Base-by-base conservation (phyloP, 495 filamentous ascomycete genomes). In the Penicillium cataractarum region DNA sequence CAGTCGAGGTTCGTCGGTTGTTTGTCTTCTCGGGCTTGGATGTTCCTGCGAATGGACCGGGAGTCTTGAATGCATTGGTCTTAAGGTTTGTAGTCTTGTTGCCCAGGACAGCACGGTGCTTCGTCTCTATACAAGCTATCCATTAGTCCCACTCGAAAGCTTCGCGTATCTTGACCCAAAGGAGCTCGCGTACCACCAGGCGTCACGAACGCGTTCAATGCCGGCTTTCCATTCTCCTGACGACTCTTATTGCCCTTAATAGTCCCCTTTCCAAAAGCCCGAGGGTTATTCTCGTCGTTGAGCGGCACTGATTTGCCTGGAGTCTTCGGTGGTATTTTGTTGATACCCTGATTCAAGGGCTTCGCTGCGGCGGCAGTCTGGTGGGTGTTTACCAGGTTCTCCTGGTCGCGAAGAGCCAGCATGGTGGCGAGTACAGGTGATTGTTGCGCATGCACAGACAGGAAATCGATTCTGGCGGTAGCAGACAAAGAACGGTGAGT, bases 71-170 rank as follows among this genome's bases (percentile, higher is more conserved):
- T 5, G 83, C 83, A 68, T 82, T 90, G 55, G 90, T 83, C 79
- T 95, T 97, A 42, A 90, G 91, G 76, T 99, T 99, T 46, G 95
- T 97, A 0, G 94, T 98, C 76, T 99, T 99, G 80, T 88, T 83
- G 39, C 96, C 96, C 54, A 97, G 77, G 4, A 91, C 89, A 40
- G 95, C 93, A 62, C 92, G 88, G 50, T 83, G 89, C 42, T 87
- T 86, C 50, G 88, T 84, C 48, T 83, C 90, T 91, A 60, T 26
- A 49, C 58, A 31, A 39, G 48, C 6, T 19, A 54, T 22, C 26
- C 7, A 64, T 83, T 65, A 80, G 78, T 60, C 35, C 42, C 40
- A 19, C 13, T 26, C 33, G 2, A 48, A 13, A 9, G 17, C 27
- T 56, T 63, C 21, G 12, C 32, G 31, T 29, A 33, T 21, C 9